Base-by-base conservation (phyloP, 371 early-diverging fungal genomes). In the Rhizopus arrhizus region DNA sequence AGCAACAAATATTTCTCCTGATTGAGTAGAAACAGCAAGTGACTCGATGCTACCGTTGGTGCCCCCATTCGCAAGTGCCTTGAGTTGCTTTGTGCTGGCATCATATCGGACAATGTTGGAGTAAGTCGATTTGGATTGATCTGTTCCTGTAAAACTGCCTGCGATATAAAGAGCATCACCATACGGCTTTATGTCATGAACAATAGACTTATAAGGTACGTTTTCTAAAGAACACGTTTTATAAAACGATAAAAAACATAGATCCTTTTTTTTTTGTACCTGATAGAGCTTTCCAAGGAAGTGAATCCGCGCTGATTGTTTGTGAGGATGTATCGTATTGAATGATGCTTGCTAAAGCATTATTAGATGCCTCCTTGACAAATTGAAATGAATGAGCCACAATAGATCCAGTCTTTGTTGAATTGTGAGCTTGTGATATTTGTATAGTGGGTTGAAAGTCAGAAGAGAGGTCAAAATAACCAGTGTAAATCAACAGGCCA, bases 351-450 rank as follows among this genome's bases (percentile, higher is more conserved):
- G 69, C 51, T 15, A 81, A 35, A 0, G 51, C 54, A 2, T 61
- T 46, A 0, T 58, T 56, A 2, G 87, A 78, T 4, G 82, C 67
- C 4, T 61, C 61, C 59, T 84, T 86, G 34, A 83, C 72, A 56
- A 80, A 85, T 61, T 84, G 84, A 12, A 86, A 72, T 22, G 80
- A 72, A 57, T 81, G 74, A 4, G 81, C 83, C 5, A 78, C 70
- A 8, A 88, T 54, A 0, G 69, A 61, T 15, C 66, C 76, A 2
- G 61, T 65, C 8, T 67, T n/a, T 0, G 65, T 71, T 12, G 68
- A 70, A 42, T 72, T 69, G 33, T 70, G 59, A 8, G 78, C 55
- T 1, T 76, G 31, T 0, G 67, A 48, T 1, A 88, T 49, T 1
- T 64, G 66, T 1, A 85, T 72, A 49, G 74, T 73, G 1, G 88